These are phyloP conservation scores for Psilocybe cubensis DNA, from an alignment of 768 basidiomycete genomes.

Conservation along the genomic window DNA sequence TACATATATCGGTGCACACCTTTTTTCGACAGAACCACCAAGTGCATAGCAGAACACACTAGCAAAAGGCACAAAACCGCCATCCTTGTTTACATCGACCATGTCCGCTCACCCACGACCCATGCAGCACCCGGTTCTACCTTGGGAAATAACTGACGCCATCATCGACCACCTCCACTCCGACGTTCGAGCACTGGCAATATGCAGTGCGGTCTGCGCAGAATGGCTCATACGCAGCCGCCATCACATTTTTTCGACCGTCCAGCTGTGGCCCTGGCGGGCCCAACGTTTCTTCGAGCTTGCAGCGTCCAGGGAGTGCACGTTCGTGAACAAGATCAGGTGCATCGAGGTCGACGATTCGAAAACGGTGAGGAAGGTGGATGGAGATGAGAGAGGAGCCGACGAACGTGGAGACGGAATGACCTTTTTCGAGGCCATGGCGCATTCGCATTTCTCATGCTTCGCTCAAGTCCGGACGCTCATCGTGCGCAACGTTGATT, in stretches of 20 bases:
- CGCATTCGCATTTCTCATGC: conserved; percentile 18
- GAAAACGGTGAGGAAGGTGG: neutral
- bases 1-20: neutral
- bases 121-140: conserved; percentile 18
- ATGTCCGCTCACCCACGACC: neutral
- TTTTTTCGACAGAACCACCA: neutral
- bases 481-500: conserved; percentile 30
- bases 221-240: conserved; percentile 35
- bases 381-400: neutral
- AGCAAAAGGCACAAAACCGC: neutral
- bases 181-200: conserved; percentile 26
- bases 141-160: conserved; percentile 35
- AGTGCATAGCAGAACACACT: neutral
- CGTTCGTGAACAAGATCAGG: conserved; percentile 27
- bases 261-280: conserved; percentile 33
- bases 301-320: conserved; percentile 21
- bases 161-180: conserved; percentile 36
- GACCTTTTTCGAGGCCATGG: conserved; percentile 20
- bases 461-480: conserved; percentile 23
- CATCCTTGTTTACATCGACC: neutral
- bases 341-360: conserved; percentile 31
- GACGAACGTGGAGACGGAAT: neutral
- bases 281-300: conserved; percentile 27
- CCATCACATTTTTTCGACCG: conserved; percentile 32
- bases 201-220: conserved; percentile 33